Evolutionary conservation across 176 grass and related monocot genomes (phyloP).

Genomic region (Triticum dicoccoides): DNA sequence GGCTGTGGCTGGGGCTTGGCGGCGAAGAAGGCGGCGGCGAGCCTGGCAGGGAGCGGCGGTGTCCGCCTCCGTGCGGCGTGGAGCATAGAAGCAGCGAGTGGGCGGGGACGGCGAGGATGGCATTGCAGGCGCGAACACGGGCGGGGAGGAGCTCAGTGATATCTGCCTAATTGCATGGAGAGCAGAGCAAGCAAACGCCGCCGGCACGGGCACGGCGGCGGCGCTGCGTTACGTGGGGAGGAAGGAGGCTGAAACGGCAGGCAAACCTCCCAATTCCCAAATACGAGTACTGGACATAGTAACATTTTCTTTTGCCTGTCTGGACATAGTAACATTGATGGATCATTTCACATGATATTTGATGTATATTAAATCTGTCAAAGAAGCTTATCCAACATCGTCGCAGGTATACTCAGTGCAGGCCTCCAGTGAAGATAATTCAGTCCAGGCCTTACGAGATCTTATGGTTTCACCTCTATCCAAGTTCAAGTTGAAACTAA

Average conservation of each 20-base stretch:
- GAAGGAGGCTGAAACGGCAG: background rate
- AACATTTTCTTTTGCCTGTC: too few species aligned
- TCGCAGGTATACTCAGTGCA: too few species aligned
- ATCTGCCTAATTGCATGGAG: background rate
- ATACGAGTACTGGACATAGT: background rate
- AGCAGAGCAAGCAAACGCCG: background rate
- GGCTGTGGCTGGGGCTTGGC: background rate
- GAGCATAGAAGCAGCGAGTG: constrained; percentile 37
- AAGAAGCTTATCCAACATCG: too few species aligned
- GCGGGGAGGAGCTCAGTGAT: background rate
- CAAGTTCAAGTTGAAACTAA: too few species aligned
- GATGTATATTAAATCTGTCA: too few species aligned
- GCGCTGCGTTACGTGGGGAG: background rate
- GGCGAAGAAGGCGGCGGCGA: constrained; percentile 33
- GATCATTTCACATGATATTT: too few species aligned
- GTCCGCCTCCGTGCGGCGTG: constrained; percentile 32
- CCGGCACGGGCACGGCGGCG: background rate
- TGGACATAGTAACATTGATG: too few species aligned
- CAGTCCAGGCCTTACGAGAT: too few species aligned
- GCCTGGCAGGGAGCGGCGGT: constrained; percentile 29
- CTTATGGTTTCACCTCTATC: too few species aligned
- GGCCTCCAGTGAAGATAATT: too few species aligned
- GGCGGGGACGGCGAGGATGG: background rate
- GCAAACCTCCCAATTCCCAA: background rate
- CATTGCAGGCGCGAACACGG: constrained; percentile 21